Evolutionary conservation across 495 filamentous ascomycete species (phyloP).

Genomic region (Evansstolkia leycettana): DNA sequence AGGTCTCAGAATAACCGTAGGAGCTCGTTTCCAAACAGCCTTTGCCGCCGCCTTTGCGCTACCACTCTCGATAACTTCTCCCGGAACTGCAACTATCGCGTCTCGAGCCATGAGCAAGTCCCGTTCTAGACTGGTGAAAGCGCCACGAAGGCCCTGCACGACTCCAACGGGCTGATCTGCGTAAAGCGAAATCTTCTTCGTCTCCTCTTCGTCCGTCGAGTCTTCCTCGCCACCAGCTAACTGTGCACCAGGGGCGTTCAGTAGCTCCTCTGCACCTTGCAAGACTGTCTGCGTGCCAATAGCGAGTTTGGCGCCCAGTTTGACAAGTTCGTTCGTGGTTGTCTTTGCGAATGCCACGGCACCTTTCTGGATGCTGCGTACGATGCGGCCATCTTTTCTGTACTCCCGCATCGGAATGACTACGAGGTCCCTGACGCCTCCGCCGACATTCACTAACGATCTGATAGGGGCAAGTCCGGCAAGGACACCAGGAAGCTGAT

Average conservation of each 20-base stretch:
- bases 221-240: conserved; percentile 40
- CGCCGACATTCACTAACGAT: conserved; percentile 79
- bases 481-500: conserved; percentile 80
- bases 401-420: conserved; percentile 88
- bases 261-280: conserved; percentile 73
- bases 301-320: conserved; percentile 86
- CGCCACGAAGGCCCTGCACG: conserved; percentile 71
- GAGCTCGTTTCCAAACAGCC: conserved; percentile 70
- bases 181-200: conserved; percentile 72
- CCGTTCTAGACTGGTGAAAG: conserved; percentile 67
- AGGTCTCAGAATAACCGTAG: conserved; percentile 81
- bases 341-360: conserved; percentile 81
- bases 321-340: conserved; percentile 81
- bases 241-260: conserved; percentile 34
- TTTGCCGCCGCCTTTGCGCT: conserved; percentile 71
- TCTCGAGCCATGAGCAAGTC: conserved; percentile 77
- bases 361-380: conserved; percentile 84
- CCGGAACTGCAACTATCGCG: conserved; percentile 89
- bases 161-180: conserved; percentile 87
- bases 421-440: conserved; percentile 73
- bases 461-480: conserved; percentile 84
- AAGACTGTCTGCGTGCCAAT: conserved; percentile 88
- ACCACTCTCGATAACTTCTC: conserved; percentile 76
- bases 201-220: conserved; percentile 48
- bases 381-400: conserved; percentile 81